Conservation (phyloP, 2,329 filamentous ascomycete species). For the Dothistroma septosporum region DNA sequence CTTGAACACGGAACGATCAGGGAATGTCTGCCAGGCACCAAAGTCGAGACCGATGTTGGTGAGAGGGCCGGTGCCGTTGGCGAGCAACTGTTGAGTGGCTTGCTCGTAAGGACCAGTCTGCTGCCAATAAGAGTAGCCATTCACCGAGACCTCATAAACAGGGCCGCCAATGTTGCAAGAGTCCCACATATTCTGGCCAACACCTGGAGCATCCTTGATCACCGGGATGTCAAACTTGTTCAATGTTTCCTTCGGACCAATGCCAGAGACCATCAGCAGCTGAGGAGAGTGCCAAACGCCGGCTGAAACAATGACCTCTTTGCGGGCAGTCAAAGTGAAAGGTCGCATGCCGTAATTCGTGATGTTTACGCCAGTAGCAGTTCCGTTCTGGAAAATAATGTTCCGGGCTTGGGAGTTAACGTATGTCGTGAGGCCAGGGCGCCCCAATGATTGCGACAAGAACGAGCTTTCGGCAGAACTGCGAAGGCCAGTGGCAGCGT, state of each 20-base stretch:
- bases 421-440: conserved; percentile 30
- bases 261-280: conserved; percentile 32
- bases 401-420: conserved; percentile 32
- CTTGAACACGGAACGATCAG: conserved; percentile 17
- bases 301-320: conserved; percentile 34
- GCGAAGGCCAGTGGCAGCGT: conserved; percentile 27
- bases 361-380: conserved; percentile 25
- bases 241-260: conserved; percentile 38
- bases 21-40: conserved; percentile 18
- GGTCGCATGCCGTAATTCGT: conserved; percentile 24
- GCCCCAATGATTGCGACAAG: conserved; percentile 19
- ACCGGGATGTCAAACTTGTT: conserved; percentile 42
- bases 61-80: conserved; percentile 23
- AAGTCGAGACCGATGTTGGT: conserved; percentile 20
- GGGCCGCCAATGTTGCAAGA: conserved; percentile 26
- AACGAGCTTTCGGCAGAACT: conserved; percentile 28
- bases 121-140: conserved; percentile 13
- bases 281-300: conserved; percentile 33
- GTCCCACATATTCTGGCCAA: conserved; percentile 51
- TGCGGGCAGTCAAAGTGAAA: conserved; percentile 30
- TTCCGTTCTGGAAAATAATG: conserved; percentile 32
- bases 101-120: conserved; percentile 3
- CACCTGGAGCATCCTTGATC: conserved; percentile 47
- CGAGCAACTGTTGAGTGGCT: conserved; percentile 15
- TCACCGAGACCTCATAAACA: conserved; percentile 11